These are phyloP conservation scores for Cicer chorassanicum DNA, from an alignment of 306 rosid species.

Conservation along the genomic window DNA sequence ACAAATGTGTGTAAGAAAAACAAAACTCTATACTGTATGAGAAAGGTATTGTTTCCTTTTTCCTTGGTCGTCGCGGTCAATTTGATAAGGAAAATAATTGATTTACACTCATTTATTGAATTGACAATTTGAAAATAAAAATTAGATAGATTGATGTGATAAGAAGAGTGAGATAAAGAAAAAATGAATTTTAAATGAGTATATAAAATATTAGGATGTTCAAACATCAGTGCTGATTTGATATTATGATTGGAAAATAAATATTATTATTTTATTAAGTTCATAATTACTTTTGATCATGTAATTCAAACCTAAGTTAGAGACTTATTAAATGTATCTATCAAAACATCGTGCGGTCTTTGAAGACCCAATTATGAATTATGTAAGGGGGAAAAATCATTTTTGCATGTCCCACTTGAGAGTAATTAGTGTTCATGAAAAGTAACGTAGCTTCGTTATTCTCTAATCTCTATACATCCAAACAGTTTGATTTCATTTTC, in stretches of 20 bases:
- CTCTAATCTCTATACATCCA: slow-evolving; percentile 39
- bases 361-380: slow-evolving; percentile 42
- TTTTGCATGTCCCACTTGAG: slow-evolving; percentile 44
- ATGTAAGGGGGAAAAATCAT: slow-evolving; percentile 42
- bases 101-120: too few relatives aligned
- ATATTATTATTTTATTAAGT: slow-evolving; percentile 16
- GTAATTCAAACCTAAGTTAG: slow-evolving; percentile 48
- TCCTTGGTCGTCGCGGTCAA: too few relatives aligned
- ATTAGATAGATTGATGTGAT: too few relatives aligned
- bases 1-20: too few relatives aligned
- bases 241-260: background rate
- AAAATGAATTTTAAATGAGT: too few relatives aligned
- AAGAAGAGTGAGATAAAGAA: too few relatives aligned
- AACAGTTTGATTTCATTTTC: slow-evolving; percentile 39
- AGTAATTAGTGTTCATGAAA: slow-evolving; percentile 39
- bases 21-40: too few relatives aligned
- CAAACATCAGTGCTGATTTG: too few relatives aligned
- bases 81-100: too few relatives aligned
- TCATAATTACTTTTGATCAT: slow-evolving; percentile 51
- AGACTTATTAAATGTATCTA: slow-evolving; percentile 41
- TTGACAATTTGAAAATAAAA: too few relatives aligned
- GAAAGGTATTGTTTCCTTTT: too few relatives aligned
- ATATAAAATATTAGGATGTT: too few relatives aligned
- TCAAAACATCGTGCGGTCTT: slow-evolving; percentile 53
- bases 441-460: slow-evolving; percentile 41